A percentile compares a stretch with the other conserved stretches of the same genome.
These are phyloP conservation scores for Pezicula neosporulosa DNA, from an alignment of 2,329 filamentous ascomycete genomes.

Conservation along the genomic window DNA sequence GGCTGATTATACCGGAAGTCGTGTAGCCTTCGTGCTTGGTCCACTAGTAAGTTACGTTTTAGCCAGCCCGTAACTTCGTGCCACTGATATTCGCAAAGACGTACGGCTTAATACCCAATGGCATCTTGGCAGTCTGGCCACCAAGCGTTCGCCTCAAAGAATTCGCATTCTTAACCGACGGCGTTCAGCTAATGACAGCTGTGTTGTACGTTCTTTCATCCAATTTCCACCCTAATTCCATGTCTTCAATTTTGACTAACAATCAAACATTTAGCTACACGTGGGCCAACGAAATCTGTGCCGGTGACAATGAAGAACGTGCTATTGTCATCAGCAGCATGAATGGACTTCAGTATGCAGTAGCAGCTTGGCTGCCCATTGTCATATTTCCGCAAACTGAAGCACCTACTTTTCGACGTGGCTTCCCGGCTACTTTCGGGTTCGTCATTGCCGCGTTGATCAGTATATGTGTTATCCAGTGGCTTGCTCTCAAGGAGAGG, in stretches of 20 bases:
- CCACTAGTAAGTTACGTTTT: conserved; percentile 7
- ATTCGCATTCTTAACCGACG: conserved; percentile 27
- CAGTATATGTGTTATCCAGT: conserved; percentile 4
- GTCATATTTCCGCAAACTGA: conserved; percentile 31
- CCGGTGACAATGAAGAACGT: conserved; percentile 28
- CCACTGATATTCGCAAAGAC: conserved; percentile 12
- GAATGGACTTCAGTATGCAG: conserved; percentile 30
- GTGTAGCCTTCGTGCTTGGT: conserved; percentile 9
- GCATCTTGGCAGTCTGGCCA: conserved; percentile 28
- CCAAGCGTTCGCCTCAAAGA: conserved; percentile 20
- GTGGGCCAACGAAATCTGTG: conserved; percentile 31
- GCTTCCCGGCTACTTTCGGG: conserved; percentile 9
- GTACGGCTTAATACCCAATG: conserved; percentile 28
- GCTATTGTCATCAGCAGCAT: conserved; percentile 30
- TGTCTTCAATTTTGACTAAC: background rate
- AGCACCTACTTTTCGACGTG: conserved; percentile 24
- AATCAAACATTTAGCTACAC: conserved; percentile 15
- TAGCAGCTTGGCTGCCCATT: conserved; percentile 29
- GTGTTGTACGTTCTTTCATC: conserved; percentile 25
- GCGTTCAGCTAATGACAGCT: conserved; percentile 31
- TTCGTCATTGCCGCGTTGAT: conserved; percentile 11
- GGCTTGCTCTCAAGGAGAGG: background rate
- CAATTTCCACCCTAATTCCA: background rate
- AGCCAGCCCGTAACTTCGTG: background rate
- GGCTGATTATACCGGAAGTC: conserved; percentile 15